Base-by-base conservation (phyloP, 345 rosid genomes). In the Mercurialis annua region DNA sequence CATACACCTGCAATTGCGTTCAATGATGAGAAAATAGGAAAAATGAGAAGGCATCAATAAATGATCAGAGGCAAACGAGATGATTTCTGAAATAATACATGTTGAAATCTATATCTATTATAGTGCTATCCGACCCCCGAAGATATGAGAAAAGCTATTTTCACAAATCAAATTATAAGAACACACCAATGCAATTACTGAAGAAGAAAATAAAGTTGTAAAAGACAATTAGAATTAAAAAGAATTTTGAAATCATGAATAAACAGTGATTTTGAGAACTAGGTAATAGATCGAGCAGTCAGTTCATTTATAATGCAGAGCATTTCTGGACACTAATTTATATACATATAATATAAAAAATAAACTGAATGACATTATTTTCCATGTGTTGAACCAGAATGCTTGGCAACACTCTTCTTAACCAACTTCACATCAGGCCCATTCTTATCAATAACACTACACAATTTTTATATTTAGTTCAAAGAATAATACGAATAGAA, bases 1-100 rank as follows among this genome's bases (percentile, higher is more conserved):
- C 85, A 75, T 80, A 78, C 96, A 94, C 99, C 99, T 91, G 85
- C 60, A 66, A 27, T 62, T 44, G 66, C 52, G 44, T 46, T 29
- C 52, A 62, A 46, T 21, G 42, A 42, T 18, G 36, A 36, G n/a
- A n/a, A 62, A 43, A 5, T 17, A 62, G 46, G 2, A 44, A 44
- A 26, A 29, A 17, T 27, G 40, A 58, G 15, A 34, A 59, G 16
- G 1, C 44, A 33, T 34, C 52, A 24, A 52, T 38, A 24, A 10
- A 26, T 52, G 60, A 65, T 40, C 18, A 38, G 15, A 54, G 50
- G 17, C 21, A 14, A 2, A 26, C 6, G 4, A 53, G 6, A 24
- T 38, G 6, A 8, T 8, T 51, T 23, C 50, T 31, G 31, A 11
- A 27, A 49, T 40, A 16, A 6, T 38, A 48, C 6, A 9, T 38